Evolutionary conservation across 331 rosid genomes (phyloP).

Genomic region (Pyrus hybrid): DNA sequence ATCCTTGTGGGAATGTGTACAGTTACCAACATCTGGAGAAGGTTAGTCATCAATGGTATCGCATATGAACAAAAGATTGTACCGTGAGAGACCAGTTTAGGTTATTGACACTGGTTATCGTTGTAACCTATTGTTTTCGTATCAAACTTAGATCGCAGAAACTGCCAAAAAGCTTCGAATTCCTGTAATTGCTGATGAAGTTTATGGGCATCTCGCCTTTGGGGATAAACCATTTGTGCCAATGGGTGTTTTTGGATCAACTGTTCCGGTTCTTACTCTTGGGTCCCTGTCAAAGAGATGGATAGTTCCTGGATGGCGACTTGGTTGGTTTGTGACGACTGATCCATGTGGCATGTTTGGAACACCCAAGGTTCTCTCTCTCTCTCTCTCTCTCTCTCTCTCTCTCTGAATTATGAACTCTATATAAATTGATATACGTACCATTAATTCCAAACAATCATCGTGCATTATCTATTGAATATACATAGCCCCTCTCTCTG

Average conservation of each 20-base stretch:
- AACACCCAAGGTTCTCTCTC: constrained; percentile 63
- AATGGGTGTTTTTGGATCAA: constrained; percentile 86
- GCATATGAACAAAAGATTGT: background rate
- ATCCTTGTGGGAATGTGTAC: constrained; percentile 95
- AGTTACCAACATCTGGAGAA: constrained; percentile 64
- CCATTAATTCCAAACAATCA: background rate
- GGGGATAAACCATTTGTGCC: constrained; percentile 83
- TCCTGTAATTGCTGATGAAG: constrained; percentile 88
- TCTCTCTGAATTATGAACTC: background rate
- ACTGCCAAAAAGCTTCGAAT: constrained; percentile 51
- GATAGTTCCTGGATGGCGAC: constrained; percentile 97
- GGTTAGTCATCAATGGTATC: constrained; percentile 35
- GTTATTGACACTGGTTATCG: background rate
- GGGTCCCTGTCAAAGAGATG: constrained; percentile 96
- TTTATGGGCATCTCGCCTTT: constrained; percentile 93
- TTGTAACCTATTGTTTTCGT: constrained; percentile 7
- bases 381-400: background rate
- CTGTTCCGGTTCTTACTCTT: constrained; percentile 82
- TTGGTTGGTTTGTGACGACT: constrained; percentile 89
- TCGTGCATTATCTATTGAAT: background rate
- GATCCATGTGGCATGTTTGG: constrained; percentile 70
- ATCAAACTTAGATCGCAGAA: constrained; percentile 58
- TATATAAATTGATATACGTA: background rate
- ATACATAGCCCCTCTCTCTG: background rate
- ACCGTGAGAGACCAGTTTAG: background rate